Evolutionary conservation across 129 eudicot species (phyloP), one percentile per base, ranked within the genome.

Genomic region (Lonicera japonica): DNA sequence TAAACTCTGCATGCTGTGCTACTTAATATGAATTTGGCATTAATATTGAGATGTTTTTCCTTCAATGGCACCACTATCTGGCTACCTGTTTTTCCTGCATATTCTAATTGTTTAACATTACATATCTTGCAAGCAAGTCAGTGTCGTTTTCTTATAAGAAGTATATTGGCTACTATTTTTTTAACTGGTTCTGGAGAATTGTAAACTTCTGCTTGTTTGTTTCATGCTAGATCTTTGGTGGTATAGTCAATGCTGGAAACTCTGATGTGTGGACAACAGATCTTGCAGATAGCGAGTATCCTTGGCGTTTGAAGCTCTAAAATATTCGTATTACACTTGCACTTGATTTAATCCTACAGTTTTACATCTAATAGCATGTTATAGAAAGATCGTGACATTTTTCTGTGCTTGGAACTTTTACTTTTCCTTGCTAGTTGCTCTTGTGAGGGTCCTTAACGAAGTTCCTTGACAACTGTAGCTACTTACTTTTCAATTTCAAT

Each of bases 221-320:
- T 29, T 41, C 66, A 15, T 68, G 65, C 64, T 70, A 86, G 96
- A 61, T 87, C 46, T 88, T 88, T 74, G 96, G 99, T 17, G 99
- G 99, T 58, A 8, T 94, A 48, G 96, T 94, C 46, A 85, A 88
- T 81, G 89, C 89, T 54, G 98, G 96, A 13, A 92, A 92, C 51
- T 77, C 82, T 21, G 70, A 61, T 15, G 68, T 94, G 65, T 72
- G 73, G 8, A 79, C 61, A 65, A 87, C 96, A 67, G 96, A 94
- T 61, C 81, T 94, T 56, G 79, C 87, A 59, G 99, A 88, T 71
- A 80, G 67, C 47, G 99, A 92, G 95, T 89, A 88, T 88, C 96
- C 96, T 79, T 63, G 29, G 29, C 40, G 54, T 41, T 21, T 36
- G n/a, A 40, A 47, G 19, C 24, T 41, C 18, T 43, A n/a, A n/a